Evolutionary conservation across 164 flowering plant genomes (phyloP), one percentile per base, ranked within the genome.

Genomic region (Kingdonia uniflora): DNA sequence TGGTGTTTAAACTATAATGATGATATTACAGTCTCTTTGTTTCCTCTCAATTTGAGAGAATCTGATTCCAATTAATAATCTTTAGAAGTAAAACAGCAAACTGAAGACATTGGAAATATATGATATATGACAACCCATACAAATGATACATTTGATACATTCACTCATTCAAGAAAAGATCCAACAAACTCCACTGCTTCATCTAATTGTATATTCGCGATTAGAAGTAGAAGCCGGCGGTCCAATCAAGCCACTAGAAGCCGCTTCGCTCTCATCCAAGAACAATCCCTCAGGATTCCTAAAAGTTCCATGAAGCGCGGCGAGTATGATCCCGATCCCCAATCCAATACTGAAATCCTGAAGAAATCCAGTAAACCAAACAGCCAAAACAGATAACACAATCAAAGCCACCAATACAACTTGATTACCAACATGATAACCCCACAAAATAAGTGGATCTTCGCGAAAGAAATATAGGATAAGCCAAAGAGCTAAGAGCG

Each of bases 401-500:
- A 35, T 43, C 57, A 71, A 46, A n/a, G 52, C 59, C 25, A 53
- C 5, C 41, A 68, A 39, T 47, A 77, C 65, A 19, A 59, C 12
- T 37, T 49, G 61, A 54, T 77, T 73, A 43, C 49, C 42, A 5
- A 72, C 45, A 16, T 58, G 61, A 39, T 45, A 61, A 49, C 73
- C 75, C 54, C 59, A 49, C n/a, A 74, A 49, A 17, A 61, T 26
- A 44, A 74, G 42, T 10, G 76, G 73, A 60, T 74, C 81, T 41
- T 74, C 81, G 6, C 78, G 65, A 55, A 63, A 71, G 58, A 69
- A 65, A 58, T 58, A 62, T 19, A 74, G 49, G 16, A 72, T 19
- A 42, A 75, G 42, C 80, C 80, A 76, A 17, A 66, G 48, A 38
- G 26, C 43, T 20, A 58, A 55, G 19, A 65, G 15, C 14, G 52